Percentiles rank a stretch among this genome's conserved stretches.
Evolutionary conservation across 1,284 basidiomycete genomes (phyloP).

Genomic region (Athelia sp.): DNA sequence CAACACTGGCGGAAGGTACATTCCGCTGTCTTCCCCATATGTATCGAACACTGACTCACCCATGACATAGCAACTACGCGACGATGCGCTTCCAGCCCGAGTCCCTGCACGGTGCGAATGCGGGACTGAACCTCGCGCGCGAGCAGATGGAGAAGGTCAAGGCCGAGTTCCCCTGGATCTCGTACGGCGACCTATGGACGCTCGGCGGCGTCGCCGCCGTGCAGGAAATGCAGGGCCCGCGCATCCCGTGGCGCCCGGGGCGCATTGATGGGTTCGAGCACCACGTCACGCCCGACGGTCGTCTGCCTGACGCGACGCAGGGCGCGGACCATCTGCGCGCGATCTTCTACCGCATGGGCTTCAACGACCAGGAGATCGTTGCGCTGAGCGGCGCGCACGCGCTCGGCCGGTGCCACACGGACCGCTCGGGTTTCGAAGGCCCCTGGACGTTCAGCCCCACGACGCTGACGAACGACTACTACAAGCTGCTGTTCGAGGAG

Average conservation of each 20-base stretch:
- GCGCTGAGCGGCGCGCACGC: constrained; percentile 94
- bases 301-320: constrained; percentile 88
- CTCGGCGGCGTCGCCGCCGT: constrained; percentile 83
- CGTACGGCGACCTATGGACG: constrained; percentile 93
- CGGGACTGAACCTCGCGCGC: constrained; percentile 81
- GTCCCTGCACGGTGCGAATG: constrained; percentile 82
- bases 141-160: constrained; percentile 86
- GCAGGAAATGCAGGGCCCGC: constrained; percentile 84
- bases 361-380: constrained; percentile 97
- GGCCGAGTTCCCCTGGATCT: constrained; percentile 84
- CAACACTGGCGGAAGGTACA: constrained; percentile 81
- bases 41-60: constrained; percentile 1
- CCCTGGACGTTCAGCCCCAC: constrained; percentile 90
- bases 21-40: constrained; percentile 4
- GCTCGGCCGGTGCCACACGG: constrained; percentile 87
- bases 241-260: constrained; percentile 85
- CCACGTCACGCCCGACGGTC: constrained; percentile 87
- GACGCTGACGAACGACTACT: constrained; percentile 89
- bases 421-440: constrained; percentile 84
- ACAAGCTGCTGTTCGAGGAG: constrained; percentile 83
- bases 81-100: constrained; percentile 94
- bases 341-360: constrained; percentile 93
- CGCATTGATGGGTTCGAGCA: constrained; percentile 78
- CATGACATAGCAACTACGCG: constrained; percentile 77
- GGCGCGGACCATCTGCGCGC: constrained; percentile 83